phyloP scores from a whole-genome alignment of 257 asterid genomes.

The Lithospermum erythrorhizon region DNA sequence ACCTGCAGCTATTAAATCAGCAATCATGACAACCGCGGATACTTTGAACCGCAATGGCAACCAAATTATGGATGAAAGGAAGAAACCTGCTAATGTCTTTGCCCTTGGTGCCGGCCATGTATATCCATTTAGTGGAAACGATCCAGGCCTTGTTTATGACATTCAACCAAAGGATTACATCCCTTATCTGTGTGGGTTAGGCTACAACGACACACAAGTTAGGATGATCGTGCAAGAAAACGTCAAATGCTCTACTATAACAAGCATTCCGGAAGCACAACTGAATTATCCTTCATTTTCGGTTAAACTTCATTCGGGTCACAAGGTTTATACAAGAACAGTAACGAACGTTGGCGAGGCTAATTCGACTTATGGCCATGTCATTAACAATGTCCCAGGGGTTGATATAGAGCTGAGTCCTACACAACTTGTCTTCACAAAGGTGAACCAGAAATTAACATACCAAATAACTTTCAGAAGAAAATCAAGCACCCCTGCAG shows the following conservation, averaged over 20 bases:
- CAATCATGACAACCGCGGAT: no score
- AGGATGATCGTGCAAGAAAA: neutral
- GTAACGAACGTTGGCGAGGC: slow-evolving; percentile 9
- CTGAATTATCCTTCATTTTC: neutral
- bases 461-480: slow-evolving; percentile 17
- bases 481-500: neutral
- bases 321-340: neutral
- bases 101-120: no score
- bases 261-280: neutral
- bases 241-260: neutral
- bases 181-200: neutral
- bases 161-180: neutral
- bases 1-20: no score
- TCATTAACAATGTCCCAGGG: slow-evolving; percentile 20
- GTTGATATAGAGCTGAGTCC: slow-evolving; percentile 21
- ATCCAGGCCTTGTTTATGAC: neutral
- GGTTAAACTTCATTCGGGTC: neutral
- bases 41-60: no score
- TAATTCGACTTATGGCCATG: slow-evolving; percentile 12
- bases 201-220: neutral
- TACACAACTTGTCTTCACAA: slow-evolving; percentile 14
- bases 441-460: slow-evolving; percentile 19
- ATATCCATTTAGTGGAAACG: no score
- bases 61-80: no score
- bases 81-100: no score